Percentiles rank a stretch among this genome's conserved stretches.
These are phyloP conservation scores for Sabuloglossum arenarium DNA, from an alignment of 495 filamentous ascomycete genomes.

Conservation along the genomic window DNA sequence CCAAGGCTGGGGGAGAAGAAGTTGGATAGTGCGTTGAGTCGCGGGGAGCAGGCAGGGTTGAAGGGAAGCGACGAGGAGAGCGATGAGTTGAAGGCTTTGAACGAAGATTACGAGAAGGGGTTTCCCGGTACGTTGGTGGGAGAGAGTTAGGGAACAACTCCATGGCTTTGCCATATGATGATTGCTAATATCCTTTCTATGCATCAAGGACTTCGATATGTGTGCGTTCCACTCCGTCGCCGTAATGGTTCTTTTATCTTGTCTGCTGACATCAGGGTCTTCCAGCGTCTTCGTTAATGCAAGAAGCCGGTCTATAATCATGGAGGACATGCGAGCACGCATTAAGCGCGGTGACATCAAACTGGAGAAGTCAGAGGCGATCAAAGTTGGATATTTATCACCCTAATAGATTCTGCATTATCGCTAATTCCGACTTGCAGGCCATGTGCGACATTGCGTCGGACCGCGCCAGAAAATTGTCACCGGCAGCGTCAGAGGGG, in stretches of 20 bases:
- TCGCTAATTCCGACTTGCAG: slow-evolving; percentile 14
- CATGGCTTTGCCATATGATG: neutral
- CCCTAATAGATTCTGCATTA: neutral
- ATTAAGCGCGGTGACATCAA: slow-evolving; percentile 47
- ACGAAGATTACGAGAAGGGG: slow-evolving; percentile 56
- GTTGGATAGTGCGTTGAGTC: slow-evolving; percentile 53
- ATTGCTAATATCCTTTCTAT: slow-evolving; percentile 37
- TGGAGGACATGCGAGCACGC: slow-evolving; percentile 65
- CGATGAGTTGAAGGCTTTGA: slow-evolving; percentile 26
- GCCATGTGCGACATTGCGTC: slow-evolving; percentile 56
- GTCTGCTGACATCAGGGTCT: neutral
- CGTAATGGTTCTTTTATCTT: neutral
- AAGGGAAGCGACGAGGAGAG: slow-evolving; percentile 19
- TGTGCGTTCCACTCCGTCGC: neutral
- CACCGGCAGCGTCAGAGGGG: neutral
- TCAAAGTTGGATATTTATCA: slow-evolving; percentile 35
- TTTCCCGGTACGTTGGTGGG: slow-evolving; percentile 34
- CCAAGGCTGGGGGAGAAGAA: slow-evolving; percentile 69
- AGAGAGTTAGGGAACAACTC: neutral
- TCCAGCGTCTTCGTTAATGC: slow-evolving; percentile 74
- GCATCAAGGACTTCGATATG: slow-evolving; percentile 21
- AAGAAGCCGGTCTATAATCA: slow-evolving; percentile 44
- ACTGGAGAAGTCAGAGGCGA: slow-evolving; percentile 49
- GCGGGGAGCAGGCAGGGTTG: slow-evolving; percentile 61
- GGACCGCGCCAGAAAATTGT: slow-evolving; percentile 34